These are phyloP conservation scores for Thecaphora frezii DNA, from an alignment of 1,284 basidiomycete species.

Conservation along the genomic window DNA sequence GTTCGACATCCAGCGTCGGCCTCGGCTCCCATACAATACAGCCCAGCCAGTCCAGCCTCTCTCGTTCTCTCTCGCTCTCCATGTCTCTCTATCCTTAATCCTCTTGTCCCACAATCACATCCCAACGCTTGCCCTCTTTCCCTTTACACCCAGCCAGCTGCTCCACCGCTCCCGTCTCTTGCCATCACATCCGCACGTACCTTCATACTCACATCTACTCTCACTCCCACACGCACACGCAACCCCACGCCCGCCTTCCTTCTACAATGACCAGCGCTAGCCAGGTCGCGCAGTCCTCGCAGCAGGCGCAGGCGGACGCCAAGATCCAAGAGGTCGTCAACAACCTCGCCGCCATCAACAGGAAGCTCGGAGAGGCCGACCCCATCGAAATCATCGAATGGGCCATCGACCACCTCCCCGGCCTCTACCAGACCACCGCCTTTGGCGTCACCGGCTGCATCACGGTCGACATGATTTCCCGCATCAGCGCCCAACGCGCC, in stretches of 20 bases:
- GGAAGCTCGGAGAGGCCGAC: constrained; percentile 46
- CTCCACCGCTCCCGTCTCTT: too few relatives aligned
- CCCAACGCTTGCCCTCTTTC: too few relatives aligned
- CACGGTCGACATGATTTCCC: constrained; percentile 53
- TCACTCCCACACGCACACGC: too few relatives aligned
- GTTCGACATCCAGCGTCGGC: too few relatives aligned
- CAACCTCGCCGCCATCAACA: constrained; percentile 53
- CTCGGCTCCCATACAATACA: too few relatives aligned
- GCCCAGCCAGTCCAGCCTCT: too few relatives aligned
- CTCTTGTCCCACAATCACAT: too few relatives aligned
- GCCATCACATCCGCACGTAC: too few relatives aligned
- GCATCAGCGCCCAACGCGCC: constrained; percentile 47
- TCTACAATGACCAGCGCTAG: constrained; percentile 17
- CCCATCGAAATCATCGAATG: constrained; percentile 54
- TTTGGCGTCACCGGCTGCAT: constrained; percentile 58
- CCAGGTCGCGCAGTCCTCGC: constrained; percentile 30
- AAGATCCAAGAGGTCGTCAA: constrained; percentile 30
- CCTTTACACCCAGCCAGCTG: too few relatives aligned
- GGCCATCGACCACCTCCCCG: constrained; percentile 57
- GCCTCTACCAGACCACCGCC: constrained; percentile 58
- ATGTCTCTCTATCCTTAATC: too few relatives aligned
- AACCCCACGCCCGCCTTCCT: not conserved
- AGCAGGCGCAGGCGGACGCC: constrained; percentile 32
- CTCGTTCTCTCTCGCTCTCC: too few relatives aligned
- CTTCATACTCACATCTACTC: too few relatives aligned